These are phyloP conservation scores for Saksenaea oblongispora DNA, from an alignment of 371 early-diverging fungal genomes.

Conservation along the genomic window DNA sequence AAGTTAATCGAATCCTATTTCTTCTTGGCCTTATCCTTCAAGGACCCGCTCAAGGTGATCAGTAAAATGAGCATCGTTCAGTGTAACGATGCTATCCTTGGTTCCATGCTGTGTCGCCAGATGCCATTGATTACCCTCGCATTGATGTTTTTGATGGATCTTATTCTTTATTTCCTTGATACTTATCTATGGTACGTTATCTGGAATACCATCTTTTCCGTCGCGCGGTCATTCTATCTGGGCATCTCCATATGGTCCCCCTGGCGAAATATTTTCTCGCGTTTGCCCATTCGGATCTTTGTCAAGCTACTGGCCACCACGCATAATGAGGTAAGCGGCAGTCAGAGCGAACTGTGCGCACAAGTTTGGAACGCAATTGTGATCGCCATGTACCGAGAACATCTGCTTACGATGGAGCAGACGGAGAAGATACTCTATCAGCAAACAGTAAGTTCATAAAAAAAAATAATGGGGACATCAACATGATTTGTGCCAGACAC, in stretches of 20 bases:
- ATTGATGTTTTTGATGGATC: constrained; percentile 72
- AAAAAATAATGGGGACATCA: neutral
- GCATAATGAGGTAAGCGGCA: constrained; percentile 66
- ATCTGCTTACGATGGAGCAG: constrained; percentile 75
- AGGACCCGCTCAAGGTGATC: constrained; percentile 74
- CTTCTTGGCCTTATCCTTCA: constrained; percentile 78
- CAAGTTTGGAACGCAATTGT: constrained; percentile 89
- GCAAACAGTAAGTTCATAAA: constrained; percentile 48
- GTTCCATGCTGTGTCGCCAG: constrained; percentile 56
- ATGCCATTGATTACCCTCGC: constrained; percentile 69
- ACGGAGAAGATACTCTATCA: constrained; percentile 77
- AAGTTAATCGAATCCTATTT: constrained; percentile 83
- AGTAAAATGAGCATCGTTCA: constrained; percentile 48
- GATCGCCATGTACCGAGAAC: constrained; percentile 86
- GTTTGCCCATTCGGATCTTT: constrained; percentile 81
- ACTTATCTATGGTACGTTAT: constrained; percentile 91
- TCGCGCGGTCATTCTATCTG: constrained; percentile 74
- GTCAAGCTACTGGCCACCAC: constrained; percentile 73
- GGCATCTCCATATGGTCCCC: constrained; percentile 87
- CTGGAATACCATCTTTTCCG: constrained; percentile 80
- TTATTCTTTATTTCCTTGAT: constrained; percentile 84
- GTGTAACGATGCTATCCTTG: constrained; percentile 55
- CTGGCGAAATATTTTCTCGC: constrained; percentile 85
- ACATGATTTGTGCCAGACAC: neutral
- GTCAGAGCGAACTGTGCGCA: constrained; percentile 77